These are phyloP conservation scores for Monosporascus sp. DNA, from an alignment of 2,329 filamentous ascomycete genomes.

Conservation along the genomic window DNA sequence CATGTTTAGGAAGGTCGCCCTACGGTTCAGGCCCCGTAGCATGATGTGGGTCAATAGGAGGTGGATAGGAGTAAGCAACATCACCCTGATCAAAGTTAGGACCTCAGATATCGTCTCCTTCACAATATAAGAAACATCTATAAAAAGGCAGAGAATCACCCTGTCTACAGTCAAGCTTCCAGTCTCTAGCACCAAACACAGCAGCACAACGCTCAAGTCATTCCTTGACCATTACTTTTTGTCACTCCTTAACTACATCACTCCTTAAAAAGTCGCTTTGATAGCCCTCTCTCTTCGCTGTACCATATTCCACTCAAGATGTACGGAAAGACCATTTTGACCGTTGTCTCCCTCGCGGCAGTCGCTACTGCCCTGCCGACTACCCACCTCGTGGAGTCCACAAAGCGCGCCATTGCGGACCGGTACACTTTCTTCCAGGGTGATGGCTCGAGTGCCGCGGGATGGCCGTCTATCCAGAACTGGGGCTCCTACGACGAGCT, in stretches of 20 bases:
- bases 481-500: constrained; percentile 11
- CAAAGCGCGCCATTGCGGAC: constrained; percentile 62
- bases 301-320: not conserved
- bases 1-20: not conserved
- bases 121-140: not conserved
- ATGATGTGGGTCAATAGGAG: not conserved
- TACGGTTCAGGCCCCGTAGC: not conserved
- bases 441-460: constrained; percentile 4
- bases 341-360: not conserved
- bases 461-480: constrained; percentile 4
- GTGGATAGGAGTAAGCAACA: not conserved
- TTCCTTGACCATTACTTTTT: not conserved
- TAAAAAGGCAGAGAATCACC: not conserved
- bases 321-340: not conserved
- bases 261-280: not conserved
- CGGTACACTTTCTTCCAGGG: constrained; percentile 8
- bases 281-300: not conserved
- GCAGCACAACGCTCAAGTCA: not conserved
- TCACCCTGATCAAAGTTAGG: not conserved
- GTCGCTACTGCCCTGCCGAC: not conserved
- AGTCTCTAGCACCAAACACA: not conserved
- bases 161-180: not conserved
- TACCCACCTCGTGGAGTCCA: constrained; percentile 53
- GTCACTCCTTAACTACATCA: not conserved
- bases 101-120: not conserved